Evolutionary conservation across 108 stramenopile genomes (phyloP).

Genomic region (Nitzschia palea): DNA sequence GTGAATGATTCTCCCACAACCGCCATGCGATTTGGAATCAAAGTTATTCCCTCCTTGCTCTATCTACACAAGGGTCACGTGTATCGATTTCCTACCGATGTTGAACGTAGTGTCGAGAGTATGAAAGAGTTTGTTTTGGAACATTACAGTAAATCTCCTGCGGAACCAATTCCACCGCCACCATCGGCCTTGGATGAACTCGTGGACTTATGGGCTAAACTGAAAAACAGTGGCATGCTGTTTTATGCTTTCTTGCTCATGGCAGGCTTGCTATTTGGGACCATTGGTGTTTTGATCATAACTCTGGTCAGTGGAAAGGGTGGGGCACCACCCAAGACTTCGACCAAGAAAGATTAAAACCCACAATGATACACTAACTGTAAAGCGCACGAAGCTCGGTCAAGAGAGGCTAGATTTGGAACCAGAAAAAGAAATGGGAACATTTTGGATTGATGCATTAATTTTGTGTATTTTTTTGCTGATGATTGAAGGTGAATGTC

Average conservation of each 20-base stretch:
- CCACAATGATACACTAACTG: too few relatives aligned
- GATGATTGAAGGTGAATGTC: too few relatives aligned
- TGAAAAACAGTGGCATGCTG: constrained; percentile 4
- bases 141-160: background rate
- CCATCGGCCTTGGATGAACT: constrained; percentile 17
- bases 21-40: constrained; percentile 43
- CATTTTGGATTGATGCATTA: too few relatives aligned
- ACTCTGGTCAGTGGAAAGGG: background rate
- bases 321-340: background rate
- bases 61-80: constrained; percentile 58
- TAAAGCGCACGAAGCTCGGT: too few relatives aligned
- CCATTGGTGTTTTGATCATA: constrained; percentile 17
- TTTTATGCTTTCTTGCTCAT: constrained; percentile 13
- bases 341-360: constrained; percentile 15
- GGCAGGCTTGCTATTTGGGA: constrained; percentile 15
- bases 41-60: constrained; percentile 55
- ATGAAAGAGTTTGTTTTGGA: constrained; percentile 34
- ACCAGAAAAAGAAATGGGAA: too few relatives aligned
- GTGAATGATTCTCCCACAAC: constrained; percentile 53
- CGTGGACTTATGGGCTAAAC: constrained; percentile 4
- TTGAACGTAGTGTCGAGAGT: constrained; percentile 8
- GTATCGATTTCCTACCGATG: constrained; percentile 38
- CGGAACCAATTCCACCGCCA: constrained; percentile 20
- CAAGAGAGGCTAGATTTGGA: too few relatives aligned
- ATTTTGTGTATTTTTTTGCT: too few relatives aligned